Percentiles rank a stretch among this genome's conserved stretches.
Evolutionary conservation across 768 basidiomycete species (phyloP).

Genomic region (Agaricus blazei): DNA sequence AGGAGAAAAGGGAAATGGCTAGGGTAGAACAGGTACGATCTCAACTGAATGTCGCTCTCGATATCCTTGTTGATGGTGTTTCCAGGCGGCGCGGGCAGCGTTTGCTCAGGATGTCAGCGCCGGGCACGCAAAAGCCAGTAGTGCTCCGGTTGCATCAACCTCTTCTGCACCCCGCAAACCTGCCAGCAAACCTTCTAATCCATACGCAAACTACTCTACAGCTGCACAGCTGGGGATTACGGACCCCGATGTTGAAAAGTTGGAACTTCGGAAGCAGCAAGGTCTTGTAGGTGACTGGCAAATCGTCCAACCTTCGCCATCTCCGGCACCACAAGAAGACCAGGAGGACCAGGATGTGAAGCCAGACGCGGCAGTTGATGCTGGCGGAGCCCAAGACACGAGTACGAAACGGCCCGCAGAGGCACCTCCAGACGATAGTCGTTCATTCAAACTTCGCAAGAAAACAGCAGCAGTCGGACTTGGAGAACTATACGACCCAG

Average conservation of each 20-base stretch:
- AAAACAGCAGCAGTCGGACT: constrained; percentile 55
- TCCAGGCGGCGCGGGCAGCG: constrained; percentile 73
- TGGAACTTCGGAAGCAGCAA: constrained; percentile 53
- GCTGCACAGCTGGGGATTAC: constrained; percentile 76
- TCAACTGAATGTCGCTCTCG: background rate
- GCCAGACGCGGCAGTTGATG: constrained; percentile 29
- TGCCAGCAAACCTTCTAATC: constrained; percentile 50
- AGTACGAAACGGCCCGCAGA: constrained; percentile 12
- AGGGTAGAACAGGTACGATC: constrained; percentile 70
- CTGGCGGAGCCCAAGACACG: background rate
- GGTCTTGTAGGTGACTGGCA: constrained; percentile 81
- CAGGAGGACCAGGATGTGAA: constrained; percentile 25
- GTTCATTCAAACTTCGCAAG: constrained; percentile 64
- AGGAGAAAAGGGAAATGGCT: constrained; percentile 85
- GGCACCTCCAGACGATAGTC: constrained; percentile 44
- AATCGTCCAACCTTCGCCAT: constrained; percentile 37
- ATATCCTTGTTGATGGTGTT: constrained; percentile 2
- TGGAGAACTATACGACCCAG: constrained; percentile 82
- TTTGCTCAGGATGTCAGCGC: constrained; percentile 75
- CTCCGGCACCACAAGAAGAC: constrained; percentile 15
- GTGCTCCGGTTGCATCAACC: constrained; percentile 27
- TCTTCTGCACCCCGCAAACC: constrained; percentile 35
- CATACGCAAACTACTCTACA: constrained; percentile 84
- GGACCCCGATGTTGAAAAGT: constrained; percentile 70
- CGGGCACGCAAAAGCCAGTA: constrained; percentile 44